Conservation (phyloP, 805 yeast species). For the Schizosaccharomyces octosporus region DNA sequence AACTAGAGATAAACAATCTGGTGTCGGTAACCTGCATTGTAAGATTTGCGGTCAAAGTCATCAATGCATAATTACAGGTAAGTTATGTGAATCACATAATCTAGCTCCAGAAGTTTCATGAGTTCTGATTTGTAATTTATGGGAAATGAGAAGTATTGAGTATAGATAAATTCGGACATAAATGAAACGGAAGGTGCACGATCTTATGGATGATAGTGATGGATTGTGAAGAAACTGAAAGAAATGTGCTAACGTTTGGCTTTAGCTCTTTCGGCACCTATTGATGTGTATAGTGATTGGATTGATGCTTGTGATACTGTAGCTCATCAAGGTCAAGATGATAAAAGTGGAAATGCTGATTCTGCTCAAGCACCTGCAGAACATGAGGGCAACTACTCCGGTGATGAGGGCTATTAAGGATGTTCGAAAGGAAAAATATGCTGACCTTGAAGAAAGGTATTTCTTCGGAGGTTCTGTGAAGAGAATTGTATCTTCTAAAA, state of each 20-base stretch:
- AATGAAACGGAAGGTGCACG: neutral
- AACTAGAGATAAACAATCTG: neutral
- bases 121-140: neutral
- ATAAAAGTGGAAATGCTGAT: neutral
- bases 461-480: neutral
- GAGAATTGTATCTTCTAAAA: neutral
- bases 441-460: too few relatives aligned
- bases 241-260: too few relatives aligned
- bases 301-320: constrained; percentile 63
- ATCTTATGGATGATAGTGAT: neutral
- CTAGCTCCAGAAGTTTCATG: neutral
- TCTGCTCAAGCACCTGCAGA: neutral
- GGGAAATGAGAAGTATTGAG: too few relatives aligned
- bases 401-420: neutral
- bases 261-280: constrained; percentile 45
- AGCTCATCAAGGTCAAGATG: neutral
- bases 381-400: neutral
- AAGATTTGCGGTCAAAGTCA: constrained; percentile 2
- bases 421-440: too few relatives aligned
- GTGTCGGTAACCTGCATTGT: neutral
- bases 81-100: neutral
- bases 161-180: neutral
- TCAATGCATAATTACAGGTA: neutral
- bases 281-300: constrained; percentile 92
- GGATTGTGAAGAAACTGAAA: too few relatives aligned